A percentile compares a stretch with the other conserved stretches of the same genome.
These are phyloP conservation scores for Pyrus betulifolia DNA, from an alignment of 306 rosid species.

Conservation along the genomic window DNA sequence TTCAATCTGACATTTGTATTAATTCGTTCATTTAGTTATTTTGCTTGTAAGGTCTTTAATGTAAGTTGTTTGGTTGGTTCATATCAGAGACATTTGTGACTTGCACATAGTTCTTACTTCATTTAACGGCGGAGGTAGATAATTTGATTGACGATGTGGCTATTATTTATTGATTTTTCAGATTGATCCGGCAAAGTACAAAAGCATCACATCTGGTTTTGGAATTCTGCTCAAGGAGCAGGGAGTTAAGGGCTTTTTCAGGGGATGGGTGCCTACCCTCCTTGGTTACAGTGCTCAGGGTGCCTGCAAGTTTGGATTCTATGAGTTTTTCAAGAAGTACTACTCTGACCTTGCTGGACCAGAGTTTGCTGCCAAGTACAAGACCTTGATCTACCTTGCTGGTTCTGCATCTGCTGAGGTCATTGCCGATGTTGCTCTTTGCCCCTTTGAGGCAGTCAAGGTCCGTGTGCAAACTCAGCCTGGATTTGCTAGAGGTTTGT, in stretches of 20 bases:
- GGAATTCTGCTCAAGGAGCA: constrained; percentile 90
- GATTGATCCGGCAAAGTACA: constrained; percentile 92
- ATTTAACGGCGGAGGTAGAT: neutral
- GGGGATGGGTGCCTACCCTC: constrained; percentile 98
- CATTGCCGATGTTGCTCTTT: constrained; percentile 88
- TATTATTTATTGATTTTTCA: constrained; percentile 22
- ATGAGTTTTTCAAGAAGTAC: constrained; percentile 91
- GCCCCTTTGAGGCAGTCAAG: constrained; percentile 97
- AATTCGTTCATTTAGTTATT: neutral
- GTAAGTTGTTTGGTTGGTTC: neutral
- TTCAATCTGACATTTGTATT: neutral
- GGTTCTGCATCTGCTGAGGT: constrained; percentile 98
- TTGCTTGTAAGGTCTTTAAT: neutral
- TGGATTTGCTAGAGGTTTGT: constrained; percentile 84
- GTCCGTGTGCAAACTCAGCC: constrained; percentile 98
- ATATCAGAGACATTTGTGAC: neutral
- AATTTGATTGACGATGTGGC: neutral
- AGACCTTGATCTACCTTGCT: constrained; percentile 96
- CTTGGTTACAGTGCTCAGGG: constrained; percentile 99
- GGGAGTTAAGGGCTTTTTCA: constrained; percentile 77
- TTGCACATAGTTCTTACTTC: neutral
- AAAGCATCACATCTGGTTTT: constrained; percentile 78
- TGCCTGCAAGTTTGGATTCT: constrained; percentile 95
- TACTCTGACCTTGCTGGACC: constrained; percentile 96
- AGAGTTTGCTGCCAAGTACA: constrained; percentile 87